Evolutionary conservation across 2,329 filamentous ascomycete species (phyloP).

Genomic region (Colletotrichum sp.): DNA sequence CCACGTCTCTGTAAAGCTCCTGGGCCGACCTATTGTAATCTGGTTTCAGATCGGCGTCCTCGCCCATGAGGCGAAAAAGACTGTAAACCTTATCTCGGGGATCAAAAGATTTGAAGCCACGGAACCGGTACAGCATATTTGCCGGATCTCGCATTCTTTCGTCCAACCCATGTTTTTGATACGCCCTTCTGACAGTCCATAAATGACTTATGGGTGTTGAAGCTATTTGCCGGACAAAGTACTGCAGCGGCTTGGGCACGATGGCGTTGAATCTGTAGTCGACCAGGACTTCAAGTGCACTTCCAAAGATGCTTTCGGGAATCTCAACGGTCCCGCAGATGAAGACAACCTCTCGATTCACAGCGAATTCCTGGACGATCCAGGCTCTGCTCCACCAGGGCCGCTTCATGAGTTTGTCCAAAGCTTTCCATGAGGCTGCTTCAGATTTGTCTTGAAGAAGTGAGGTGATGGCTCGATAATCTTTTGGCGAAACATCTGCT

Average conservation of each 20-base stretch:
- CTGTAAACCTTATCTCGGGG: neutral
- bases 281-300: neutral
- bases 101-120: neutral
- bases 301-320: neutral
- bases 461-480: neutral
- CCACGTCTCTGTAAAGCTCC: neutral
- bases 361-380: neutral
- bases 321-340: neutral
- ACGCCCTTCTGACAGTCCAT: neutral
- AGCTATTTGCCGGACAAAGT: neutral
- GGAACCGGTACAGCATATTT: neutral
- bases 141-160: neutral
- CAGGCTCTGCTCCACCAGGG: neutral
- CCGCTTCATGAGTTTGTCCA: neutral
- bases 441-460: neutral
- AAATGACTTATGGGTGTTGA: neutral
- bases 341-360: neutral
- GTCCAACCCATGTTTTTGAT: neutral
- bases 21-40: fast-evolving
- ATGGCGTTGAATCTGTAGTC: neutral
- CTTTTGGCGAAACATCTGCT: neutral
- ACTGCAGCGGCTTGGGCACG: neutral
- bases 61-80: neutral
- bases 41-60: neutral
- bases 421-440: neutral